Percentiles rank a stretch among this genome's conserved stretches.
Evolutionary conservation across 768 basidiomycete species (phyloP).

Genomic region (Leccinellum luteum): DNA sequence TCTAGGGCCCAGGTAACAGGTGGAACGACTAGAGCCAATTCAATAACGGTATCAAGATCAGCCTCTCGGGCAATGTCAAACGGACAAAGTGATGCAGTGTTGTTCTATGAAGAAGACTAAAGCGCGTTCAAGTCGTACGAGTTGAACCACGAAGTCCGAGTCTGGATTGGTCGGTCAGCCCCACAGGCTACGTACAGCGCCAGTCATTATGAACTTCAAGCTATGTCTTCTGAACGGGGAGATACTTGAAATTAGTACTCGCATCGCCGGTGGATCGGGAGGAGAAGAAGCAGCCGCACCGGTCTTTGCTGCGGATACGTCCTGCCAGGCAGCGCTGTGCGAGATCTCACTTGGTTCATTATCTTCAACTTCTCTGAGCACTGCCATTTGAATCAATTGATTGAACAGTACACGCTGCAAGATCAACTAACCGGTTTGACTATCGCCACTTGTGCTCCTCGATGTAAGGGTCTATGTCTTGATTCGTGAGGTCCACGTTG

Average conservation of each 20-base stretch:
- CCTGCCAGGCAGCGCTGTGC: conserved; percentile 1
- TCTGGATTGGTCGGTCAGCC: neutral
- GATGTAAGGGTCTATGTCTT: conserved; percentile 1
- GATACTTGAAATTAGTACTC: conserved; percentile 5
- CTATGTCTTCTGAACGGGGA: conserved; percentile 6
- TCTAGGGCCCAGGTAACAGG: neutral
- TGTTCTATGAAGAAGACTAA: conserved; percentile 6
- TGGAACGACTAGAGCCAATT: neutral
- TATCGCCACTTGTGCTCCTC: neutral
- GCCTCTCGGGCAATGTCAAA: neutral
- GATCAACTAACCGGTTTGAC: neutral
- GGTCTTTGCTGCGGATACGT: conserved; percentile 10
- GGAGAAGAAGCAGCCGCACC: conserved; percentile 18
- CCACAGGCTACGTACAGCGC: neutral
- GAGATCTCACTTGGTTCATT: neutral
- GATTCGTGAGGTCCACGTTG: neutral
- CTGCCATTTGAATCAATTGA: conserved; percentile 10
- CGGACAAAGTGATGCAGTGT: conserved; percentile 10
- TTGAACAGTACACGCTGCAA: neutral
- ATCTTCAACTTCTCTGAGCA: conserved; percentile 17
- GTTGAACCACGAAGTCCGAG: neutral
- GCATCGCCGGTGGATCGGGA: conserved; percentile 6
- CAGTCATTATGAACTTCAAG: neutral
- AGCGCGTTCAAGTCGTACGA: conserved; percentile 16
- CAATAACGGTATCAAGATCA: conserved; percentile 11